A percentile compares a stretch with the other conserved stretches of the same genome.
Conservation (phyloP, 352 stramenopile species). For the Lagenidium giganteum region DNA sequence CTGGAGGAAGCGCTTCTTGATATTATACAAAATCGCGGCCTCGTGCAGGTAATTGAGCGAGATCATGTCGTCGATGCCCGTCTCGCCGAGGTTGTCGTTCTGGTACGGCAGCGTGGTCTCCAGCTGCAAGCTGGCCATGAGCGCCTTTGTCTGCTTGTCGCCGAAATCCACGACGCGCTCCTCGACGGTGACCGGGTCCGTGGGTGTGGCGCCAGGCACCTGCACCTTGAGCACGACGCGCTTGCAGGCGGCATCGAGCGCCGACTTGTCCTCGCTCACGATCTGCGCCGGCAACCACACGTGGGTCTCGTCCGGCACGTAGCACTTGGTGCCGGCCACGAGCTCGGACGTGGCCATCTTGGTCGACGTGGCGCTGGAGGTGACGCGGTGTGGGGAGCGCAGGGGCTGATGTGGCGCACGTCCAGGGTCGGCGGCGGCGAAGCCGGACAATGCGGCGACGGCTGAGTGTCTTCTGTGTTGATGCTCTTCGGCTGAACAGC, state of each 20-base stretch:
- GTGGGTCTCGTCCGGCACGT: slow-evolving; percentile 80
- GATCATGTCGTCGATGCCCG: slow-evolving; percentile 85
- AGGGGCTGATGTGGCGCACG: too few relatives aligned
- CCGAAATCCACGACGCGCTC: slow-evolving; percentile 70
- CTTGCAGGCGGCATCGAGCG: slow-evolving; percentile 49
- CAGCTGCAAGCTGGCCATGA: slow-evolving; percentile 68
- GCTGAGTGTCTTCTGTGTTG: too few relatives aligned
- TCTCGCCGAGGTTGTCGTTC: slow-evolving; percentile 61
- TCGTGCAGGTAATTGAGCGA: slow-evolving; percentile 89
- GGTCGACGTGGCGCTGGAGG: too few relatives aligned
- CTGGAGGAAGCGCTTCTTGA: slow-evolving; percentile 78
- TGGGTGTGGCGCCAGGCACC: slow-evolving; percentile 24
- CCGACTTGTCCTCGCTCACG: slow-evolving; percentile 66
- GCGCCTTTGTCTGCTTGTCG: slow-evolving; percentile 61
- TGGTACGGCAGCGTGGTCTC: slow-evolving; percentile 82
- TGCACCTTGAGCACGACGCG: slow-evolving; percentile 59
- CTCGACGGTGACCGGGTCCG: slow-evolving; percentile 23
- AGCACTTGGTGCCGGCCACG: slow-evolving; percentile 74
- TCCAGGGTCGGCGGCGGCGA: too few relatives aligned
- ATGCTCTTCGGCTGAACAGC: too few relatives aligned
- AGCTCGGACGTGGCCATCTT: too few relatives aligned
- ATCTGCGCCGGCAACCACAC: slow-evolving; percentile 81
- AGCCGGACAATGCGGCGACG: too few relatives aligned
- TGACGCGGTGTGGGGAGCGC: too few relatives aligned
- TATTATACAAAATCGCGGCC: slow-evolving; percentile 87